These are phyloP conservation scores for Exophiala sideris DNA, from an alignment of 2,329 filamentous ascomycete species.

Conservation along the genomic window DNA sequence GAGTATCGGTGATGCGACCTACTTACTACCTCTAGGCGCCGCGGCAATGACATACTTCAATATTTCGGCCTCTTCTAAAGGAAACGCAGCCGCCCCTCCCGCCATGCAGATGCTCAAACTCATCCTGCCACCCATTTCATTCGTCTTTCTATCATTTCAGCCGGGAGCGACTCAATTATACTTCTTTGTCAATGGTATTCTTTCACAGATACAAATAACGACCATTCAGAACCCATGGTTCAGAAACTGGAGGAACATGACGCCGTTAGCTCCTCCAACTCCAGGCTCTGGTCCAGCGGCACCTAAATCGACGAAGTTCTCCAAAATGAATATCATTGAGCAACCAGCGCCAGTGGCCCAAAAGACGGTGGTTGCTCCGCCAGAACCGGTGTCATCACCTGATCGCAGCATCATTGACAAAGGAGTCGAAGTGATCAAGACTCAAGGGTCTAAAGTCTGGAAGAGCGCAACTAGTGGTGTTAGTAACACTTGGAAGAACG, in stretches of 20 bases:
- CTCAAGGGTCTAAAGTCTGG: conserved; percentile 18
- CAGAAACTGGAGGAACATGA: conserved; percentile 3
- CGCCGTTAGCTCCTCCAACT: not conserved
- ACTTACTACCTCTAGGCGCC: conserved; percentile 65
- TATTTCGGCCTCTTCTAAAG: conserved; percentile 50
- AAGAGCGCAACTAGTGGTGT: conserved; percentile 5
- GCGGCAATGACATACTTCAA: conserved; percentile 56
- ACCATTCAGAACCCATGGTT: conserved; percentile 5
- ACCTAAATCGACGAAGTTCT: not conserved
- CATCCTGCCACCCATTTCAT: conserved; percentile 52
- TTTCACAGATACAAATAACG: conserved; percentile 11
- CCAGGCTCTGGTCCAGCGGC: not conserved
- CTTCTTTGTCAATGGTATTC: conserved; percentile 17
- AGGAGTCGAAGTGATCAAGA: conserved; percentile 33
- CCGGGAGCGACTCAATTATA: conserved; percentile 17
- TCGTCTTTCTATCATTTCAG: conserved; percentile 29
- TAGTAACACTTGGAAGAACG: conserved; percentile 6
- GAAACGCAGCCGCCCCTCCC: conserved; percentile 21
- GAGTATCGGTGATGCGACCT: conserved; percentile 71
- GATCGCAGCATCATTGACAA: conserved; percentile 36
- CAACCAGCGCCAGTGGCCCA: not conserved
- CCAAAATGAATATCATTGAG: conserved; percentile 18
- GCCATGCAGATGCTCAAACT: conserved; percentile 33
- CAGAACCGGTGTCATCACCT: conserved; percentile 11
- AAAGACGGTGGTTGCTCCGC: not conserved